phyloP scores from a whole-genome alignment of 345 rosid species.

The Excoecaria cochinchinensis region DNA sequence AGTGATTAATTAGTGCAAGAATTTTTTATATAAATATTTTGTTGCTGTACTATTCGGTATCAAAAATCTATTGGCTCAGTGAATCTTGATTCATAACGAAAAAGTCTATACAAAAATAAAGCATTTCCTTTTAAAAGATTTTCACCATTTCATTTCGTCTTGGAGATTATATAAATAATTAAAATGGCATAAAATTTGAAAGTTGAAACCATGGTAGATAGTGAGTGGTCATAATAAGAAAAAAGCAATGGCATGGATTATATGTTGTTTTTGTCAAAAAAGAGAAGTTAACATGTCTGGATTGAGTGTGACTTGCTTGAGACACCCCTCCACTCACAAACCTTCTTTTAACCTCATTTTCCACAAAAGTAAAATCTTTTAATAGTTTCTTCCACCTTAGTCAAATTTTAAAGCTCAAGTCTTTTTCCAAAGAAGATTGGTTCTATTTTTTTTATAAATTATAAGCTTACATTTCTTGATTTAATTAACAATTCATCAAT shows the following conservation, averaged over 20 bases:
- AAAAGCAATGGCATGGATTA: slow-evolving; percentile 9
- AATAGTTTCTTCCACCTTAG: not conserved
- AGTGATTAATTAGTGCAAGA: too few species aligned
- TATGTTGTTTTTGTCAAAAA: slow-evolving; percentile 16
- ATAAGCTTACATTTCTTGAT: not conserved
- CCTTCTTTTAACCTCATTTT: slow-evolving; percentile 25
- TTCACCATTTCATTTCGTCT: too few species aligned
- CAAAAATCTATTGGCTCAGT: too few species aligned
- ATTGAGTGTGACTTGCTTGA: slow-evolving; percentile 18
- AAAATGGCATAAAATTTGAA: not conserved
- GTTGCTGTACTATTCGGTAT: too few species aligned
- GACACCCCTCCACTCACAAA: slow-evolving; percentile 13
- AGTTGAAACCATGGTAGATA: not conserved
- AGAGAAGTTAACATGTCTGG: slow-evolving; percentile 11
- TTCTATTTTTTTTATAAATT: not conserved
- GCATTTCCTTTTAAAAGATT: too few species aligned
- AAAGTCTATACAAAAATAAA: too few species aligned
- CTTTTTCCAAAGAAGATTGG: slow-evolving; percentile 15
- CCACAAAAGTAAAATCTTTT: slow-evolving; percentile 21
- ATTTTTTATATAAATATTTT: too few species aligned
- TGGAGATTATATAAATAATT: not conserved
- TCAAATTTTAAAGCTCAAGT: slow-evolving; percentile 17
- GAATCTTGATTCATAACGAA: too few species aligned
- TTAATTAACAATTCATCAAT: not conserved
- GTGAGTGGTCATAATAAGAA: not conserved